These are phyloP conservation scores for Cadophora luteo-olivacea DNA, from an alignment of 2,329 filamentous ascomycete genomes.

Conservation along the genomic window DNA sequence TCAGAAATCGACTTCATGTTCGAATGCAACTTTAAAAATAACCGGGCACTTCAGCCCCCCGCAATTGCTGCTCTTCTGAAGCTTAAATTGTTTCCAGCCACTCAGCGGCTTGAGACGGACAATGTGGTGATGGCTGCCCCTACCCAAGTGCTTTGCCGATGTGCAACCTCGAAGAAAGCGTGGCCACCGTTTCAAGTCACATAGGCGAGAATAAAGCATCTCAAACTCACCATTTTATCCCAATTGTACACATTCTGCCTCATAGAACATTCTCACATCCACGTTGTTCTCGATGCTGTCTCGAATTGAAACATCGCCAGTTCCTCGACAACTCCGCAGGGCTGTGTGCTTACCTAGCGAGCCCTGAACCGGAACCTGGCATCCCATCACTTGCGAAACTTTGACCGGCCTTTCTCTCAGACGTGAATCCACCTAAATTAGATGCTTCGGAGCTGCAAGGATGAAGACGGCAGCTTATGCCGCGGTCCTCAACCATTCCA, in stretches of 20 bases:
- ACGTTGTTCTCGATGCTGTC: slow-evolving; percentile 17
- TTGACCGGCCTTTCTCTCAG: slow-evolving; percentile 14
- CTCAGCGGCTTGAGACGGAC: background rate
- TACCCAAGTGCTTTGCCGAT: background rate
- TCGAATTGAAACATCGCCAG: slow-evolving; percentile 13
- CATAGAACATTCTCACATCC: background rate
- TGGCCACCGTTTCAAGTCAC: slow-evolving; percentile 12
- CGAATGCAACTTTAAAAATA: no score
- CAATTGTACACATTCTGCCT: background rate
- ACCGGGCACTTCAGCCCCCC: background rate
- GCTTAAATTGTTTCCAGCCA: slow-evolving; percentile 8
- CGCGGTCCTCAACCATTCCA: slow-evolving; percentile 18
- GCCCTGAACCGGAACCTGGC: background rate
- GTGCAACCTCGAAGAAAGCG: background rate
- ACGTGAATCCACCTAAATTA: background rate
- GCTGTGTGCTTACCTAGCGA: background rate
- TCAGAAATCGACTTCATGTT: no score
- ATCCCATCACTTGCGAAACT: background rate
- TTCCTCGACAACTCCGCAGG: slow-evolving; percentile 6
- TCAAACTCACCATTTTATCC: background rate
- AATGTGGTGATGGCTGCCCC: background rate
- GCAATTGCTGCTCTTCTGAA: background rate
- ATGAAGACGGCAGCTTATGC: slow-evolving; percentile 28
- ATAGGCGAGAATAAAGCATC: background rate
- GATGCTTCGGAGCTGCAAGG: slow-evolving; percentile 20